Evolutionary conservation across 768 basidiomycete species (phyloP).

Genomic region (Holtermannia corniformis): DNA sequence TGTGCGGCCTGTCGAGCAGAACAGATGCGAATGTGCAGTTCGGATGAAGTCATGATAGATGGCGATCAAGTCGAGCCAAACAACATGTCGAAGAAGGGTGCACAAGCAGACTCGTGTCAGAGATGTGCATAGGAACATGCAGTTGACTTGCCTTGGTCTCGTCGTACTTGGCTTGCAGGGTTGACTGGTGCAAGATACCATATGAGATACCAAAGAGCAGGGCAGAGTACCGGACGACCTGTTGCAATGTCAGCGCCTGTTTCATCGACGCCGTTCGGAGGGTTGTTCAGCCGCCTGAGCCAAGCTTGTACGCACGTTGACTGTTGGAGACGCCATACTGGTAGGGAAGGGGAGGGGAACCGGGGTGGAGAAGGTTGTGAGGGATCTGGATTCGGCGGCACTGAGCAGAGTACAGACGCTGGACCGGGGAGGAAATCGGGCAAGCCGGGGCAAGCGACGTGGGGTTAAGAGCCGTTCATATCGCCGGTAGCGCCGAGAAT

Average conservation of each 20-base stretch:
- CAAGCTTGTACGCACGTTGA: constrained; percentile 20
- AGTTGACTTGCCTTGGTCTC: constrained; percentile 62
- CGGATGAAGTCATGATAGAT: background rate
- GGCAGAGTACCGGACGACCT: constrained; percentile 93
- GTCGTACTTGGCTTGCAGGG: constrained; percentile 73
- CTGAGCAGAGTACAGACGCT: background rate
- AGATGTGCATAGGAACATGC: too few relatives aligned
- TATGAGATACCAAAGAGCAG: constrained; percentile 78
- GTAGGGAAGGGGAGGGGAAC: background rate
- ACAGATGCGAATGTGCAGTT: background rate
- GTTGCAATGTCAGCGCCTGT: constrained; percentile 3
- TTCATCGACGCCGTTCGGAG: background rate
- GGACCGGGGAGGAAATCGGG: background rate
- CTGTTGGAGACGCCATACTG: constrained; percentile 27
- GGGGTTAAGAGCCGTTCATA: constrained; percentile 1
- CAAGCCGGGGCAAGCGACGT: too few relatives aligned
- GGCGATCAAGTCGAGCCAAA: background rate
- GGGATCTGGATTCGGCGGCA: background rate
- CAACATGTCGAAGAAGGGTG: too few relatives aligned
- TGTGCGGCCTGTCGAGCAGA: constrained; percentile 9
- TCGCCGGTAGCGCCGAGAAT: constrained; percentile 10
- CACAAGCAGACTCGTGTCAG: too few relatives aligned
- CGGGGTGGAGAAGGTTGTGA: background rate
- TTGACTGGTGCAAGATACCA: constrained; percentile 83
- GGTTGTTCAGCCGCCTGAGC: background rate